Evolutionary conservation across 495 filamentous ascomycete genomes (phyloP), one percentile per base, ranked within the genome.

Genomic region (Podospora sp.): DNA sequence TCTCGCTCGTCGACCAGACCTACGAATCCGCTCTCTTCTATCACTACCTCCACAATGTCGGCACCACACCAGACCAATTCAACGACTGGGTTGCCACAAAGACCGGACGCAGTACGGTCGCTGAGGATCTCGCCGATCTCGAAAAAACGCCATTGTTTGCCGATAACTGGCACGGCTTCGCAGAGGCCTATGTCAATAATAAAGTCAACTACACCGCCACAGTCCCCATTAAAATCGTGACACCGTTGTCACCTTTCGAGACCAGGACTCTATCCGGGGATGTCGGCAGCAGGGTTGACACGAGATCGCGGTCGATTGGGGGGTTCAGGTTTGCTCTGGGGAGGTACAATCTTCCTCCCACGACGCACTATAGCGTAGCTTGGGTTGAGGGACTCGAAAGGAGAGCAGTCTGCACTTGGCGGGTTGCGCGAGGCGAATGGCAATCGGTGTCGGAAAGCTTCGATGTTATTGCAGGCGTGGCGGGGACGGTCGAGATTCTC

Each of bases 11-110:
- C 52, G 21, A 56, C 21, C 52, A 56, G 52, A 26, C 5, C 21
- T 56, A 56, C 20, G 52, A 56, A n/a, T 6, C 52, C 6, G 52
- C 52, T 26, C 52, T 56, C 52, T 56, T 24, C 52, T 56, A 56
- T n/a, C 52, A 56, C 52, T 56, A 56, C 52, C 52, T 56, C 52
- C 52, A 56, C 21, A 22, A 56, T 6, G 52, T 22, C 21, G 52
- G 52, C 11, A 26, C 25, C 52, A 22, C 7, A 11, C 52, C 52
- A 22, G 20, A n/a, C 52, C 21, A 22, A 6, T 24, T 56, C 52
- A 56, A 56, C 52, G 52, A 22, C 7, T 56, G 52, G 52, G 52
- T 56, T 7, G 21, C 25, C 21, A n/a, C 16, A 6, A 56, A 56
- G 52, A 12, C 52, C 7, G 52, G 21, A 7, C 52, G 52, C 52